phyloP scores from a whole-genome alignment of 805 yeast genomes.

The Myxozyma mucilagina region DNA sequence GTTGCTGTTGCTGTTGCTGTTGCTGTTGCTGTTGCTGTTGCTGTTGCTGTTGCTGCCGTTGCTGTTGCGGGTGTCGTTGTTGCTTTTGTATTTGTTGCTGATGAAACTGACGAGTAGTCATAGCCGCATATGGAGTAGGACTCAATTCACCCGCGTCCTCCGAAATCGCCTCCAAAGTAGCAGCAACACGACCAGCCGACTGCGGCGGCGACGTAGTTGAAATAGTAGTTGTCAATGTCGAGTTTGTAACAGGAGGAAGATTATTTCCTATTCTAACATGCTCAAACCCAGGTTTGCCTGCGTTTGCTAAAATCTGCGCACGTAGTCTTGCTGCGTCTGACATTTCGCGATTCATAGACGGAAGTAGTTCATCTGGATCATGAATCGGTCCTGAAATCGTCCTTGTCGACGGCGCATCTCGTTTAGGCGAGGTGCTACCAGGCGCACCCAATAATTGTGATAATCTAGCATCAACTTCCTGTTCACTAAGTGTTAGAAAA shows the following conservation, averaged over 20 bases:
- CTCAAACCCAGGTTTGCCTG: not conserved
- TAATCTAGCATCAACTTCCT: constrained; percentile 27
- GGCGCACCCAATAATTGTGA: not conserved
- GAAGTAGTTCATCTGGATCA: not conserved
- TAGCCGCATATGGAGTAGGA: not conserved
- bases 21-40: not conserved
- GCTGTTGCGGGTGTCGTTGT: not conserved
- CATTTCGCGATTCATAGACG: not conserved
- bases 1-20: not conserved
- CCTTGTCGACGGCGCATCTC: not conserved
- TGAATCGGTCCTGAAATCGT: constrained; percentile 4
- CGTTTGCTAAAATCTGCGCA: not conserved
- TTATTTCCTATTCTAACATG: not conserved
- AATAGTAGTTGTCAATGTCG: not conserved
- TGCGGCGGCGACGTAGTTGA: not conserved
- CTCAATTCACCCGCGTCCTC: not conserved
- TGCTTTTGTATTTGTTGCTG: not conserved
- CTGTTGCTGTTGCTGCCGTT: not conserved
- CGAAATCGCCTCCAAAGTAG: not conserved
- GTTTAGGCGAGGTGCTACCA: not conserved
- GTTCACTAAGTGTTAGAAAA: not conserved
- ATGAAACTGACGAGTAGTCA: not conserved
- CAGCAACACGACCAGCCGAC: not conserved
- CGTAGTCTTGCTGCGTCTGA: not conserved
- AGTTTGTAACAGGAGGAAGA: not conserved